These are phyloP conservation scores for Candida dajiaensis DNA, from an alignment of 805 yeast genomes.

Conservation along the genomic window DNA sequence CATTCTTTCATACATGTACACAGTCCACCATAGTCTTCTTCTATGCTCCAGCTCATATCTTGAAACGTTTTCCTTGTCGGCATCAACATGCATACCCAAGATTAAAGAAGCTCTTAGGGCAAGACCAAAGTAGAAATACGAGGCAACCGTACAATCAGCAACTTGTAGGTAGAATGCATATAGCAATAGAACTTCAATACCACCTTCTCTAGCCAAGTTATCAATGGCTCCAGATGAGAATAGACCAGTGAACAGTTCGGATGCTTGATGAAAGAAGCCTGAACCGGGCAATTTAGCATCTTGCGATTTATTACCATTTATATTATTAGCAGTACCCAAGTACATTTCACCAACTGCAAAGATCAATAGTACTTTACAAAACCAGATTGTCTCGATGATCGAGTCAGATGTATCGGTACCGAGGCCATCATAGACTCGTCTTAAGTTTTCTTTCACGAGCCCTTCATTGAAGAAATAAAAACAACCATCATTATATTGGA, in stretches of 20 bases:
- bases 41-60: constrained; percentile 76
- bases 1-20: constrained; percentile 80
- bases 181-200: constrained; percentile 66
- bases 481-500: constrained; percentile 78
- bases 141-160: constrained; percentile 78
- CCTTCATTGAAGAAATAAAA: constrained; percentile 84
- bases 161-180: constrained; percentile 79
- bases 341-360: constrained; percentile 84
- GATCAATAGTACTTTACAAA: constrained; percentile 65
- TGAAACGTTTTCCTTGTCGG: constrained; percentile 61
- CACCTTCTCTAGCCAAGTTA: constrained; percentile 72
- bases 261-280: constrained; percentile 71
- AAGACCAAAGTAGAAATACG: constrained; percentile 73
- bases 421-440: constrained; percentile 49
- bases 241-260: constrained; percentile 70
- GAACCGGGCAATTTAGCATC: constrained; percentile 65
- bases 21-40: constrained; percentile 82
- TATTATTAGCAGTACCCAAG: constrained; percentile 64
- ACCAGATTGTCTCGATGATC: constrained; percentile 72
- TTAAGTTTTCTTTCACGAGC: constrained; percentile 58
- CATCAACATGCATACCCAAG: constrained; percentile 78
- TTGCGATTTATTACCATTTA: constrained; percentile 38
- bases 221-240: constrained; percentile 79
- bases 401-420: constrained; percentile 38
- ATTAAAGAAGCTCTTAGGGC: constrained; percentile 69